A percentile compares a stretch with the other conserved stretches of the same genome.
Conservation (phyloP, 1,284 basidiomycete species). For the Wallemia hederae region DNA sequence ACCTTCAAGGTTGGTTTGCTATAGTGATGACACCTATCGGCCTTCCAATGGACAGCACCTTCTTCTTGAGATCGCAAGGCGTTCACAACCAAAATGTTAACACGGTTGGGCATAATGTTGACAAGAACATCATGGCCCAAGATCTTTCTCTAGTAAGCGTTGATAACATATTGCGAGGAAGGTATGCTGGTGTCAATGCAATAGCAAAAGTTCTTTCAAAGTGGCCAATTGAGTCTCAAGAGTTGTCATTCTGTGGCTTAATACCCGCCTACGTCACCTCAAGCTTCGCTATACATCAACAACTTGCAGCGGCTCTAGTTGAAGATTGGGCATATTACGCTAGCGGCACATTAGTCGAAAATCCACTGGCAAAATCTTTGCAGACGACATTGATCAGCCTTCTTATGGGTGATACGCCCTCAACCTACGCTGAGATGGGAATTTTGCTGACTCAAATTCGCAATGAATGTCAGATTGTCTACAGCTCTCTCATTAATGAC, state of each 20-base stretch:
- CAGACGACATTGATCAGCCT: slow-evolving; percentile 33
- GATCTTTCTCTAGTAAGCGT: slow-evolving; percentile 56
- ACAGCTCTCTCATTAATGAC: slow-evolving; percentile 50
- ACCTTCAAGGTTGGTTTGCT: slow-evolving; percentile 37
- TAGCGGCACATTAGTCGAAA: slow-evolving; percentile 2
- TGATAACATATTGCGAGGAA: slow-evolving; percentile 52
- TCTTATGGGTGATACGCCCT: slow-evolving; percentile 42
- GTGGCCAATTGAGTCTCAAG: slow-evolving; percentile 26
- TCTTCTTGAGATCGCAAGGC: slow-evolving; percentile 34
- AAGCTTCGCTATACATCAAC: slow-evolving; percentile 66
- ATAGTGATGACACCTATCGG: slow-evolving; percentile 79
- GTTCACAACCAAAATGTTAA: slow-evolving; percentile 20
- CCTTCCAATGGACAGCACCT: slow-evolving; percentile 36
- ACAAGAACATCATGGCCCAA: slow-evolving; percentile 81
- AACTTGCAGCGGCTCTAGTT: slow-evolving; percentile 50
- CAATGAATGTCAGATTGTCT: slow-evolving; percentile 44
- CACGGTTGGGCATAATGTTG: slow-evolving; percentile 60
- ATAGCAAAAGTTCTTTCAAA: slow-evolving; percentile 39
- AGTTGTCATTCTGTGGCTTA: slow-evolving; percentile 22
- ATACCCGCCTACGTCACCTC: slow-evolving; percentile 55
- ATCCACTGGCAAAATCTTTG: slow-evolving; percentile 19
- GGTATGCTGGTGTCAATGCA: slow-evolving; percentile 51
- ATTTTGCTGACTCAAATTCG: slow-evolving; percentile 51
- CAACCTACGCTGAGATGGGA: slow-evolving; percentile 75
- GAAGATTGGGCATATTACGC: slow-evolving; percentile 87